Percentiles rank a stretch among this genome's conserved stretches.
These are phyloP conservation scores for Polyporus arcularius DNA, from an alignment of 768 basidiomycete genomes.

Conservation along the genomic window DNA sequence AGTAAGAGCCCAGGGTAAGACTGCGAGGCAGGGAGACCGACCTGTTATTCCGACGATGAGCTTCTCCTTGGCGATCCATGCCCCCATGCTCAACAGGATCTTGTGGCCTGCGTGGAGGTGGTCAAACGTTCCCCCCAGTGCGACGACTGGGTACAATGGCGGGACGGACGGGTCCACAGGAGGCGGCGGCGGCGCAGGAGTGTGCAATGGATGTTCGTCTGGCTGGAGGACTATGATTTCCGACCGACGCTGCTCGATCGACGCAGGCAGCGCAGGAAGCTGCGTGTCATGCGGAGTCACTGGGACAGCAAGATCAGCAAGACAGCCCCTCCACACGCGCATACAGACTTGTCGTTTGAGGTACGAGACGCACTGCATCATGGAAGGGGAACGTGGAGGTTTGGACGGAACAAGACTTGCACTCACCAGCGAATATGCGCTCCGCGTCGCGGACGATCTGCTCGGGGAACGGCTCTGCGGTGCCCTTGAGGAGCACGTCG, in stretches of 20 bases:
- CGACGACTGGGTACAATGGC: slow-evolving; percentile 63
- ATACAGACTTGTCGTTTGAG: neutral
- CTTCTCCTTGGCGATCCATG: slow-evolving; percentile 77
- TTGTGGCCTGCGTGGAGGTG: slow-evolving; percentile 98
- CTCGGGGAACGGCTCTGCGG: slow-evolving; percentile 43
- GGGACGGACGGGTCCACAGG: slow-evolving; percentile 21
- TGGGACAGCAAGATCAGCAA: neutral
- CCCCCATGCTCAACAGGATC: slow-evolving; percentile 90
- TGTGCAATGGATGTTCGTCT: slow-evolving; percentile 17
- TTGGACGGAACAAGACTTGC: neutral
- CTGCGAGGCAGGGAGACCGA: slow-evolving; percentile 32
- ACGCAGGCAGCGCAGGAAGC: slow-evolving; percentile 8
- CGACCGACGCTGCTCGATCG: neutral
- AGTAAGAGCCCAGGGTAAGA: neutral
- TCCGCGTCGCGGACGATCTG: slow-evolving; percentile 41
- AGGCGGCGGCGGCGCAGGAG: slow-evolving; percentile 7
- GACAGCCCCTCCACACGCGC: neutral
- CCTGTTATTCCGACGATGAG: slow-evolving; percentile 91
- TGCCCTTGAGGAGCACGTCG: slow-evolving; percentile 72
- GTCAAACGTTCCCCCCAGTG: slow-evolving; percentile 95
- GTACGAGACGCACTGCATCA: neutral
- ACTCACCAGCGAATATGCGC: slow-evolving; percentile 27
- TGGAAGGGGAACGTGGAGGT: neutral
- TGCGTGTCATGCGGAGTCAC: slow-evolving; percentile 10
- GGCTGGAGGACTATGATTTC: slow-evolving; percentile 20